Conservation (phyloP, 2,329 filamentous ascomycete genomes). For the Colletotrichum lentis region DNA sequence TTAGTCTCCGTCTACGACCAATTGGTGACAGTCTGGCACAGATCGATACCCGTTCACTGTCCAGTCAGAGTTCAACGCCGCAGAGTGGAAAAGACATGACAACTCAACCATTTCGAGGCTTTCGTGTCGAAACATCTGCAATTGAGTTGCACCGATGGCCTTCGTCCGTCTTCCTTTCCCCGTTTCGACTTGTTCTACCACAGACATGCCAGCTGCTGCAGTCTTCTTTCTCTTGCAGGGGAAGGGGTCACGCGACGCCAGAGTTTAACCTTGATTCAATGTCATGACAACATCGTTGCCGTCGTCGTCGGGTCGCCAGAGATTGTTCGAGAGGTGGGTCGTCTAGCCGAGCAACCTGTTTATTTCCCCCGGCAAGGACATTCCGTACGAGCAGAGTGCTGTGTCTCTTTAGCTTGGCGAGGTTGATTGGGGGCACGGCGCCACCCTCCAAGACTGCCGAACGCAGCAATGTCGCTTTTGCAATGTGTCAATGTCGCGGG, state of each 20-base stretch:
- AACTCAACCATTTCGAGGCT: conserved; percentile 2
- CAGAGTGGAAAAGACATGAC: conserved; percentile 23
- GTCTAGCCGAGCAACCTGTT: conserved; percentile 5
- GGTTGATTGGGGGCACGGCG: not conserved
- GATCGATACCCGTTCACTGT: too few relatives aligned
- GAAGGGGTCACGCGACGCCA: conserved; percentile 14
- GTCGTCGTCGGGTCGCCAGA: not conserved
- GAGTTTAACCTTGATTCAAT: conserved; percentile 25
- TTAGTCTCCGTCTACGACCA: too few relatives aligned
- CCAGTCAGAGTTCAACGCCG: conserved; percentile 1
- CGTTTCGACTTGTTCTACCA: conserved; percentile 30
- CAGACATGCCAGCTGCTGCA: conserved; percentile 22
- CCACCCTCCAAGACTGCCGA: not conserved
- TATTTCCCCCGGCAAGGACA: conserved; percentile 4
- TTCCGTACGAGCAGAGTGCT: conserved; percentile 2
- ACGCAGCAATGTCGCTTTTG: not conserved
- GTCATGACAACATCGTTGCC: conserved; percentile 11
- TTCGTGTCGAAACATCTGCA: not conserved
- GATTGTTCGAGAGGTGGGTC: not conserved
- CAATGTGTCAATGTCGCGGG: conserved; percentile 6
- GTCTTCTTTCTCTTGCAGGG: conserved; percentile 8
- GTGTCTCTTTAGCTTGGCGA: not conserved
- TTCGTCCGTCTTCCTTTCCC: conserved; percentile 19
- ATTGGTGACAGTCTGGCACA: too few relatives aligned
- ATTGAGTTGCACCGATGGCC: conserved; percentile 21